Conservation (phyloP, 768 basidiomycete genomes). For the Mycena belliarum region DNA sequence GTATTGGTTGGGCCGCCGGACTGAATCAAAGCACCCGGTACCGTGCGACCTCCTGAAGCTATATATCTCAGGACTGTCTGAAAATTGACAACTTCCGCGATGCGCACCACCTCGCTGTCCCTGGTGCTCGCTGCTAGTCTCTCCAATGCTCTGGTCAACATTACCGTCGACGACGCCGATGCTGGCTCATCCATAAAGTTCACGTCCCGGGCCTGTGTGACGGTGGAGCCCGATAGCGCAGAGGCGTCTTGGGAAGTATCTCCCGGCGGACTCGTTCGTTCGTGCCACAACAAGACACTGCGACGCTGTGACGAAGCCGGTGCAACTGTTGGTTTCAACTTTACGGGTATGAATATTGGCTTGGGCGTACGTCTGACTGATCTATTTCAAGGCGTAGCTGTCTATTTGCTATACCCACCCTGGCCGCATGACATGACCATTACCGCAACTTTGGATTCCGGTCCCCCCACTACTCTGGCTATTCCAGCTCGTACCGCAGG, state of each 20-base stretch:
- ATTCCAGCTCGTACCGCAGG: background rate
- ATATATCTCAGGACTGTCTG: slow-evolving; percentile 3
- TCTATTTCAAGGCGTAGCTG: slow-evolving; percentile 3
- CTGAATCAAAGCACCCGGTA: background rate
- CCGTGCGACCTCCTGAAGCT: background rate
- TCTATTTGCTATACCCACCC: slow-evolving; percentile 10
- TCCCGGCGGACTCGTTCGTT: slow-evolving; percentile 1
- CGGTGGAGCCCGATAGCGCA: background rate
- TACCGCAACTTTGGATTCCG: slow-evolving; percentile 3
- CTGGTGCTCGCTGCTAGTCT: background rate
- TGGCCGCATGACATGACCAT: slow-evolving; percentile 5
- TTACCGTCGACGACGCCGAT: slow-evolving; percentile 6
- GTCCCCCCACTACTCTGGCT: background rate
- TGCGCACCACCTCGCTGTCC: slow-evolving; percentile 1
- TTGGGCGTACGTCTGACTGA: background rate
- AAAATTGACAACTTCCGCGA: background rate
- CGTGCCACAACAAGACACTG: slow-evolving; percentile 7
- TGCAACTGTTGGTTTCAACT: background rate
- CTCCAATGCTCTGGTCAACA: slow-evolving; percentile 7
- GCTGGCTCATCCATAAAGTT: background rate
- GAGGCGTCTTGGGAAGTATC: slow-evolving; percentile 1
- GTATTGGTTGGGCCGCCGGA: too few species aligned
- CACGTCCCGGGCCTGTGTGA: background rate
- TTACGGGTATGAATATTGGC: background rate
- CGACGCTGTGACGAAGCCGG: slow-evolving; percentile 6